Conservation (phyloP, 495 filamentous ascomycete species). For the Apodospora peruviana region DNA sequence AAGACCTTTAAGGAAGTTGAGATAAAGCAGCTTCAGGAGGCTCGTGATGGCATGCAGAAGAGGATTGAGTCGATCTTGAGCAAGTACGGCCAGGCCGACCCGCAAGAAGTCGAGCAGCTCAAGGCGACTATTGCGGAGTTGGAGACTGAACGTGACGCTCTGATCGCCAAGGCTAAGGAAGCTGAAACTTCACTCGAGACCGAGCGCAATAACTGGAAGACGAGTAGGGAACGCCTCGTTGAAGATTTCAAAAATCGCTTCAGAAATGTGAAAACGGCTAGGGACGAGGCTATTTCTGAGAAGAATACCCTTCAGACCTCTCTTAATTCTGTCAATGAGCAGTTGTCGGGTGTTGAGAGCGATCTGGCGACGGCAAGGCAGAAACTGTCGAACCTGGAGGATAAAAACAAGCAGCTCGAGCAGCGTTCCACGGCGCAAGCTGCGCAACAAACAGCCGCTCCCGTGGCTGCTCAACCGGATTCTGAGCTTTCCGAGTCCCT, state of each 20-base stretch:
- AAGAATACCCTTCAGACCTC: conserved; percentile 29
- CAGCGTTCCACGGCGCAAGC: conserved; percentile 16
- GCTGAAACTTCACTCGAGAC: conserved; percentile 35
- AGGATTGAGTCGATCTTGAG: conserved; percentile 89
- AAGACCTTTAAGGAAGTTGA: conserved; percentile 77
- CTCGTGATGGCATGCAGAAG: conserved; percentile 88
- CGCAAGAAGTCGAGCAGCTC: conserved; percentile 79
- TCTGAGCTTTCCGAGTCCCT: conserved; percentile 72
- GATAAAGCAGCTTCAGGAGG: conserved; percentile 74
- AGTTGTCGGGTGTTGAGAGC: conserved; percentile 27
- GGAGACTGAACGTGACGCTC: conserved; percentile 65
- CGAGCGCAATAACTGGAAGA: conserved; percentile 41
- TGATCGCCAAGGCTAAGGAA: conserved; percentile 48
- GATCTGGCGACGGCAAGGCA: conserved; percentile 34
- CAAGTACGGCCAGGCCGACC: conserved; percentile 93
- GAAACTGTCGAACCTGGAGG: conserved; percentile 29
- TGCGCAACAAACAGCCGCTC: conserved; percentile 1
- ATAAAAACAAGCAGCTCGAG: conserved; percentile 26
- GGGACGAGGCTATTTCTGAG: conserved; percentile 35
- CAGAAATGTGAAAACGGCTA: conserved; percentile 34
- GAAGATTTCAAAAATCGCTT: conserved; percentile 41
- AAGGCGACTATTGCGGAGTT: conserved; percentile 60
- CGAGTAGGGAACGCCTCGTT: conserved; percentile 34
- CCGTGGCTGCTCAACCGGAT: conserved; percentile 16
- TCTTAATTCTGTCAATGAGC: conserved; percentile 26